Evolutionary conservation across 2,329 filamentous ascomycete genomes (phyloP).

Genomic region (Dothideomycetes sp.): DNA sequence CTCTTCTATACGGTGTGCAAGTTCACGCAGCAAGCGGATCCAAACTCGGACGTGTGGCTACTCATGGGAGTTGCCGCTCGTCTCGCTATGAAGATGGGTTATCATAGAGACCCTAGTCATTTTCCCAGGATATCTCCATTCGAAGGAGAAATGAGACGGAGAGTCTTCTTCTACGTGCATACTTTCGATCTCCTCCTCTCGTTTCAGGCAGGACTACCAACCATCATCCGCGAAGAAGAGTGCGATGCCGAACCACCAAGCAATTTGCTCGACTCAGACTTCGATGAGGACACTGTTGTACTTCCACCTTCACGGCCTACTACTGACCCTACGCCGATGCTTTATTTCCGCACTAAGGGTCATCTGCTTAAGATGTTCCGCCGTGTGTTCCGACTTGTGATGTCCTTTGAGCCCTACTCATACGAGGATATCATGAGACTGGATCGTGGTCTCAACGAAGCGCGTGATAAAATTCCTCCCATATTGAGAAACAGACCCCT

Average conservation of each 20-base stretch:
- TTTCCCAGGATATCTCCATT: conserved; percentile 7
- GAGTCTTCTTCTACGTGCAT: conserved; percentile 5
- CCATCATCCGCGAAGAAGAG: conserved; percentile 5
- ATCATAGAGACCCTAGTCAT: conserved; percentile 9
- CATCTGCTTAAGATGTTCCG: not conserved
- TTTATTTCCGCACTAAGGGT: conserved; percentile 5
- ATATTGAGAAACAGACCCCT: conserved; percentile 16
- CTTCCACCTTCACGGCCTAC: conserved; percentile 4
- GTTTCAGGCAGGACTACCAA: conserved; percentile 6
- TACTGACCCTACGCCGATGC: conserved; percentile 4
- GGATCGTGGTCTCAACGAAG: conserved; percentile 6
- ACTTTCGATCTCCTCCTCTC: conserved; percentile 7
- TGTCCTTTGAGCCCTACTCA: conserved; percentile 1
- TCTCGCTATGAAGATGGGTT: conserved; percentile 9
- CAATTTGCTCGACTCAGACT: conserved; percentile 8
- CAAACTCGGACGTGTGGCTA: conserved; percentile 2
- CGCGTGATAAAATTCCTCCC: conserved; percentile 13
- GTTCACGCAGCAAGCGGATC: conserved; percentile 1
- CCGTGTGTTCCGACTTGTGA: conserved; percentile 1
- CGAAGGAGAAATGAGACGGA: conserved; percentile 10
- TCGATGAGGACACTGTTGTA: conserved; percentile 5
- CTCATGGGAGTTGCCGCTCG: conserved; percentile 3
- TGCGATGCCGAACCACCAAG: conserved; percentile 4
- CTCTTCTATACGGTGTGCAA: conserved; percentile 1
- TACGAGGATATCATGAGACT: conserved; percentile 10